Percentiles rank a stretch among this genome's conserved stretches.
Evolutionary conservation across 169 alveolate genomes (phyloP).

Genomic region (Plasmodium billcollinsi): DNA sequence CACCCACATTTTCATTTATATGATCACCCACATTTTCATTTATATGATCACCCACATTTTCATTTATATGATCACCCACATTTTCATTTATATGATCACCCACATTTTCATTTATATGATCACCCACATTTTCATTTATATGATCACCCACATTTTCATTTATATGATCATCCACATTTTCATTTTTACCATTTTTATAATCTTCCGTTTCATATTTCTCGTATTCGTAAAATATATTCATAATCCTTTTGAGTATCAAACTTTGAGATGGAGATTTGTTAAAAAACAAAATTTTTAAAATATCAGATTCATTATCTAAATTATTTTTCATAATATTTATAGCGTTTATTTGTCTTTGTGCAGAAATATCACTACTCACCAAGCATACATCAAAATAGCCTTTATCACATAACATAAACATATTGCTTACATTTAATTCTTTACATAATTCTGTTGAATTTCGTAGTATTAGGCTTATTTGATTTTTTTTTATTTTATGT

Average conservation of each 20-base stretch:
- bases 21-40: too few species aligned
- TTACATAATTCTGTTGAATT: conserved; percentile 29
- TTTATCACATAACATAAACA: conserved; percentile 24
- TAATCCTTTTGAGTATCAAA: background rate
- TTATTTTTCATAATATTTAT: conserved; percentile 33
- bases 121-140: background rate
- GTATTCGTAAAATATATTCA: conserved; percentile 1
- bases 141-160: background rate
- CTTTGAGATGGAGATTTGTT: conserved; percentile 30
- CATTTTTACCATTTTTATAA: background rate
- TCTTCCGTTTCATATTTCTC: background rate
- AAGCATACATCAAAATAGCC: conserved; percentile 50
- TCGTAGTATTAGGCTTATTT: conserved; percentile 18
- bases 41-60: too few species aligned
- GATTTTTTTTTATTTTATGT: conserved; percentile 66
- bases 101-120: background rate
- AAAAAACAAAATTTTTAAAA: conserved; percentile 30
- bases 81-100: too few species aligned
- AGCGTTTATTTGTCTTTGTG: conserved; percentile 38
- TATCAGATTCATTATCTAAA: conserved; percentile 38
- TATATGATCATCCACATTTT: background rate
- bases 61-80: too few species aligned
- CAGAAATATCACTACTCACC: conserved; percentile 49
- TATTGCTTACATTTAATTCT: conserved; percentile 32
- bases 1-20: too few species aligned